Percentiles rank a stretch among this genome's conserved stretches.
These are phyloP conservation scores for Volvox reticuliferus DNA, from an alignment of 139 green algal genomes.

Conservation along the genomic window DNA sequence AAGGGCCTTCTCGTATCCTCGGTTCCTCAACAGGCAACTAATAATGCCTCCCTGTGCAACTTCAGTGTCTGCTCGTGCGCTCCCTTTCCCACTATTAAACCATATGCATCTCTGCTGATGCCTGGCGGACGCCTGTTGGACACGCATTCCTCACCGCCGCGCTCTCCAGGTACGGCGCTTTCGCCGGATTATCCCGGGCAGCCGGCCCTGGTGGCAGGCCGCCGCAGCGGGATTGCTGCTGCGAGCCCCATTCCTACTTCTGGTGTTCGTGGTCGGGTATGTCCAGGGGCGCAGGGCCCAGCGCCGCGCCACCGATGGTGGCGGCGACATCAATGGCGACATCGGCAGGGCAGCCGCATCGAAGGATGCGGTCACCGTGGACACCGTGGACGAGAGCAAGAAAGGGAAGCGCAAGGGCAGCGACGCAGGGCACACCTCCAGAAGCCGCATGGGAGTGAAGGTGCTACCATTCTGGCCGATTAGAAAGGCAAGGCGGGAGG, in stretches of 20 bases:
- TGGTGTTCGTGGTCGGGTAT: slow-evolving; percentile 3
- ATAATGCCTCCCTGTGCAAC: no score
- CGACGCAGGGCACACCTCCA: no score
- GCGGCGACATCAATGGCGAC: no score
- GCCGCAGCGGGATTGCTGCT: neutral
- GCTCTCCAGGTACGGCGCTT: slow-evolving; percentile 28
- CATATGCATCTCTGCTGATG: neutral
- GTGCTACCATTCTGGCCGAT: no score
- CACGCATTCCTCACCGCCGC: neutral
- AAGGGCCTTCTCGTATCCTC: neutral
- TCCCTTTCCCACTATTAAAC: neutral
- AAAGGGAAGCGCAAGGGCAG: no score
- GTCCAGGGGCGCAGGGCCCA: no score
- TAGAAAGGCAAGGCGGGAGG: no score
- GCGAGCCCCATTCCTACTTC: neutral
- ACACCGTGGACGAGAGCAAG: no score
- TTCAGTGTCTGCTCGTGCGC: neutral
- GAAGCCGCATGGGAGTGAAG: no score
- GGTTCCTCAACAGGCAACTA: neutral
- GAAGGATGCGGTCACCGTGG: no score
- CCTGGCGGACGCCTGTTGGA: neutral
- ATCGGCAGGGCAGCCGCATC: no score
- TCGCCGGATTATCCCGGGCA: slow-evolving; percentile 22
- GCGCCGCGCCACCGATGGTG: no score
- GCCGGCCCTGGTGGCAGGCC: neutral